Percentiles rank a stretch among this genome's conserved stretches.
These are phyloP conservation scores for Recurvomyces mirabilis DNA, from an alignment of 495 filamentous ascomycete species.

Conservation along the genomic window DNA sequence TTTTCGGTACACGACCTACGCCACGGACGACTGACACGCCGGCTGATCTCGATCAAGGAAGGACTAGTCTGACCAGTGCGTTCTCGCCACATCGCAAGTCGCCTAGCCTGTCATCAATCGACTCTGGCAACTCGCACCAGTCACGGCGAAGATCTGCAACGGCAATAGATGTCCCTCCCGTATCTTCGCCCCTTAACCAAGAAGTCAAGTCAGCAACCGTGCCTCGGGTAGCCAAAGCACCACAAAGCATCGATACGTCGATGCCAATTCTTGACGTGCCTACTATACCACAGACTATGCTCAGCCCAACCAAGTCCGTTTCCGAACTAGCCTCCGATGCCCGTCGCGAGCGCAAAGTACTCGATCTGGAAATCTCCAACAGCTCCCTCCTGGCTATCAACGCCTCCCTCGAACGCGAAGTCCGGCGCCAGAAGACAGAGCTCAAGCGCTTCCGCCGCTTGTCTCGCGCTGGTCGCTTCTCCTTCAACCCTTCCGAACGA, in stretches of 20 bases:
- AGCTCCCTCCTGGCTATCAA: conserved; percentile 96
- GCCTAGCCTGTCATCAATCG: conserved; percentile 16
- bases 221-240: conserved; percentile 2
- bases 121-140: conserved; percentile 9
- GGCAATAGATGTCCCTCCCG: not conserved
- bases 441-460: conserved; percentile 72
- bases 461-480: conserved; percentile 33
- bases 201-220: conserved; percentile 9
- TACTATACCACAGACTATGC: conserved; percentile 7
- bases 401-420: conserved; percentile 75
- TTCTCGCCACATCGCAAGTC: conserved; percentile 13
- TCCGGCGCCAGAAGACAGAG: conserved; percentile 84
- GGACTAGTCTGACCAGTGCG: not conserved
- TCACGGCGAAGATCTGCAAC: conserved; percentile 18
- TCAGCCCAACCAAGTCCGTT: conserved; percentile 39
- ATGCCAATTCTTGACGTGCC: not conserved
- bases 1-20: conserved; percentile 22
- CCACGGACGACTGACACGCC: not conserved
- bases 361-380: conserved; percentile 97
- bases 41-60: not conserved
- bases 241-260: conserved; percentile 13
- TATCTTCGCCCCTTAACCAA: conserved; percentile 10
- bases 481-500: conserved; percentile 28
- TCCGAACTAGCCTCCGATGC: conserved; percentile 67
- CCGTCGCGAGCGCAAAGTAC: conserved; percentile 81